These are phyloP conservation scores for Tribonema minus DNA, from an alignment of 108 stramenopile genomes.

Conservation along the genomic window DNA sequence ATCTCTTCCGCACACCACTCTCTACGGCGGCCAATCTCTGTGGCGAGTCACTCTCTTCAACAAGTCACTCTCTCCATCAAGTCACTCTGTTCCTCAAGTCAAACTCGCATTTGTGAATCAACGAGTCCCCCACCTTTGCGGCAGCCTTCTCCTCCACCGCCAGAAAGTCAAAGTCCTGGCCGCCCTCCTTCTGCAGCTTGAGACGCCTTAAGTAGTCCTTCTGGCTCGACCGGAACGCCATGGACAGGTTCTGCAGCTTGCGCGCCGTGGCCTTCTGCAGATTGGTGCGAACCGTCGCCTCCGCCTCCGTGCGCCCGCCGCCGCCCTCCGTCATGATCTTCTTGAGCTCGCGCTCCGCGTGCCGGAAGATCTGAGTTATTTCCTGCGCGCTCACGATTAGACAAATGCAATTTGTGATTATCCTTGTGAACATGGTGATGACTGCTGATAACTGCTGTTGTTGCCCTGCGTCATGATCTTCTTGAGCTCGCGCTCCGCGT, in stretches of 20 bases:
- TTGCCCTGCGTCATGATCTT: conserved; percentile 20
- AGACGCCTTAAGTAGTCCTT: conserved; percentile 88
- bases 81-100: too few relatives aligned
- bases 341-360: conserved; percentile 64
- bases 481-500: conserved; percentile 64
- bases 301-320: conserved; percentile 21
- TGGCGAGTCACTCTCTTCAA: too few relatives aligned
- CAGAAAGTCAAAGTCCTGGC: conserved; percentile 27
- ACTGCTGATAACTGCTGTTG: too few relatives aligned
- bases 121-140: not conserved
- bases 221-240: conserved; percentile 83
- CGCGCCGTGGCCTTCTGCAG: conserved; percentile 77
- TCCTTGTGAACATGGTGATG: too few relatives aligned
- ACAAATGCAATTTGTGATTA: too few relatives aligned
- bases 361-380: conserved; percentile 69
- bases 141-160: conserved; percentile 20
- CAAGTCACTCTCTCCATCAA: too few relatives aligned
- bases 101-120: too few relatives aligned
- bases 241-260: conserved; percentile 81
- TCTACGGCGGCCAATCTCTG: too few relatives aligned
- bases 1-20: too few relatives aligned
- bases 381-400: not conserved
- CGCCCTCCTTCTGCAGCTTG: conserved; percentile 71
- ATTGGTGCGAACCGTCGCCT: conserved; percentile 47
- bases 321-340: conserved; percentile 25